Percentiles rank a stretch among this genome's conserved stretches.
Conservation (phyloP, 2,329 filamentous ascomycete genomes). For the Aureobasidium musti region DNA sequence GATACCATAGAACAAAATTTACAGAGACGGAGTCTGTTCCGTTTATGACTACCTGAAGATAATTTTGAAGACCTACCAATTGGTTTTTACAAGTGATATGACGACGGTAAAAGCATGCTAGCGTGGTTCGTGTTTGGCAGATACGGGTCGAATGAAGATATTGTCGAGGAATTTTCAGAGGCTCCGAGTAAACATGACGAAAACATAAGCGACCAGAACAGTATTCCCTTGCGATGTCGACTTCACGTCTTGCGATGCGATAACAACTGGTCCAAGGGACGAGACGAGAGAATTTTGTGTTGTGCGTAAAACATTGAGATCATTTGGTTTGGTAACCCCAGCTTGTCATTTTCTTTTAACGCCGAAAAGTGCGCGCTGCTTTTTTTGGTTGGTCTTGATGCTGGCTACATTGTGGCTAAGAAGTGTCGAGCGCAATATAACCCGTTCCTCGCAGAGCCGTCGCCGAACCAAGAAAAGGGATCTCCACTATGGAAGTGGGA, state of each 20-base stretch:
- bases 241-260: background rate
- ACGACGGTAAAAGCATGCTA: background rate
- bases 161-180: background rate
- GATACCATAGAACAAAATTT: conserved; percentile 17
- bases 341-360: conserved; percentile 27
- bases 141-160: too few species aligned
- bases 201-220: background rate
- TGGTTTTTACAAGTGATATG: background rate
- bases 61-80: background rate
- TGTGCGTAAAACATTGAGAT: conserved; percentile 25
- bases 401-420: conserved; percentile 25
- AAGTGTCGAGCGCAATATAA: conserved; percentile 5
- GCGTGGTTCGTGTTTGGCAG: too few species aligned
- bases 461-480: conserved; percentile 25
- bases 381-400: conserved; percentile 23
- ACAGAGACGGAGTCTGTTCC: conserved; percentile 4
- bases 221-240: background rate
- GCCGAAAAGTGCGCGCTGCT: conserved; percentile 23
- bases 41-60: background rate
- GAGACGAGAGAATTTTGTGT: background rate
- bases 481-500: conserved; percentile 5
- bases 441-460: conserved; percentile 24
- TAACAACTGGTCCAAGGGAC: background rate
- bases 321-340: conserved; percentile 13
- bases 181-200: background rate